Percentiles rank a stretch among this genome's conserved stretches.
Conservation (phyloP, 768 basidiomycete genomes). For the Ramaria sp. region DNA sequence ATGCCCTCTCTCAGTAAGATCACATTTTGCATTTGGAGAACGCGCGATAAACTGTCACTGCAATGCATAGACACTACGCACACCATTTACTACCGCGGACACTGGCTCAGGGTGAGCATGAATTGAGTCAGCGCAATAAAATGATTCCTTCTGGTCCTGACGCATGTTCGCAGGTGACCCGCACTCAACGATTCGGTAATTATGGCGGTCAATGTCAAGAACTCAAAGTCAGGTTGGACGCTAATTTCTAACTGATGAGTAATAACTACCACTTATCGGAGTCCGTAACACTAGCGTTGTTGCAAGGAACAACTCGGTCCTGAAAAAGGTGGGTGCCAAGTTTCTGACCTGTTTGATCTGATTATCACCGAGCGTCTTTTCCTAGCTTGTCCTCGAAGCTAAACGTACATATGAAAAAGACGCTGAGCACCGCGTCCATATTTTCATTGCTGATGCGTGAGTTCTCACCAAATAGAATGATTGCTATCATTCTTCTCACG, state of each 20-base stretch:
- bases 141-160: conserved; percentile 15
- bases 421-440: conserved; percentile 81
- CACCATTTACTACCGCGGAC: conserved; percentile 82
- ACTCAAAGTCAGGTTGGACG: conserved; percentile 64
- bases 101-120: conserved; percentile 66
- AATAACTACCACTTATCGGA: conserved; percentile 6
- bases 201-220: conserved; percentile 55
- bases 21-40: neutral
- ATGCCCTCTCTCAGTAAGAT: conserved; percentile 37
- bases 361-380: neutral
- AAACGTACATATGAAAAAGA: conserved; percentile 87
- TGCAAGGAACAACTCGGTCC: conserved; percentile 77
- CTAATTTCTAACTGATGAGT: conserved; percentile 11
- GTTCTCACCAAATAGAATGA: conserved; percentile 18
- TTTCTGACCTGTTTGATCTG: neutral
- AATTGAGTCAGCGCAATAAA: conserved; percentile 5
- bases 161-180: conserved; percentile 49
- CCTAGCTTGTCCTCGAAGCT: conserved; percentile 62
- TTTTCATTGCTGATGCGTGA: conserved; percentile 84
- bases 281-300: conserved; percentile 46
- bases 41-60: neutral
- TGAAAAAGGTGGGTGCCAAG: conserved; percentile 42
- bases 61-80: conserved; percentile 60
- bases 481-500: conserved; percentile 11
- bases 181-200: conserved; percentile 66